phyloP scores from a whole-genome alignment of 768 basidiomycete species.

The Lanmaoa rubissima region DNA sequence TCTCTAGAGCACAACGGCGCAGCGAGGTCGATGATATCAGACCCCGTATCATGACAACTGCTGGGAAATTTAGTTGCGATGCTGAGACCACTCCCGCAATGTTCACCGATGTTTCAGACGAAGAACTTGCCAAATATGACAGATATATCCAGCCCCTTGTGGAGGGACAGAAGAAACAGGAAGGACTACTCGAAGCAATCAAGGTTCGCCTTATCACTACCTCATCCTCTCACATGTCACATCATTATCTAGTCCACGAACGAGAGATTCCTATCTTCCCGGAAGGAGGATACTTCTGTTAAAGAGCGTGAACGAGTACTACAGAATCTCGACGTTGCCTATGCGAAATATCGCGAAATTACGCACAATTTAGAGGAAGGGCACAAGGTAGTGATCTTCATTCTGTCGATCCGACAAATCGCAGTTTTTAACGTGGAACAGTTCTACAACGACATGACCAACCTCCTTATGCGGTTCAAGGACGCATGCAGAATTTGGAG shows the following conservation, averaged over 20 bases:
- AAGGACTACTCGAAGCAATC: constrained; percentile 61
- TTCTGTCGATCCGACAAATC: not conserved
- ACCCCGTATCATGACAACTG: constrained; percentile 60
- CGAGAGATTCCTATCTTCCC: constrained; percentile 68
- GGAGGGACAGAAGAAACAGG: constrained; percentile 57
- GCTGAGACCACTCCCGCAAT: constrained; percentile 75
- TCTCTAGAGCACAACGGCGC: constrained; percentile 61
- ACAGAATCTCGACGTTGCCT: constrained; percentile 80
- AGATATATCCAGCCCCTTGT: constrained; percentile 61
- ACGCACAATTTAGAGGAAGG: constrained; percentile 85
- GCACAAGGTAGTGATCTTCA: constrained; percentile 52
- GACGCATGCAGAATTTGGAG: constrained; percentile 77
- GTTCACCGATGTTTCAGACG: constrained; percentile 83
- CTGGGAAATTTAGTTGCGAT: constrained; percentile 63
- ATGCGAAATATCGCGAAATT: constrained; percentile 87
- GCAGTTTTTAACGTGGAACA: constrained; percentile 27
- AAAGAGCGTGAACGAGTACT: constrained; percentile 81
- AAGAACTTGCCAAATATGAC: constrained; percentile 80
- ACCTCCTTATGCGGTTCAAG: constrained; percentile 70
- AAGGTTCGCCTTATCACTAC: constrained; percentile 47
- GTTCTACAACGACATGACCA: constrained; percentile 89
- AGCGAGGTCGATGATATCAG: constrained; percentile 73
- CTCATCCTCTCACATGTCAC: not conserved
- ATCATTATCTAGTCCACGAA: constrained; percentile 52
- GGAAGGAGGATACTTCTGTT: constrained; percentile 72